Evolutionary conservation across 495 filamentous ascomycete genomes (phyloP).

Genomic region (Amphirosellinia nigrospora): DNA sequence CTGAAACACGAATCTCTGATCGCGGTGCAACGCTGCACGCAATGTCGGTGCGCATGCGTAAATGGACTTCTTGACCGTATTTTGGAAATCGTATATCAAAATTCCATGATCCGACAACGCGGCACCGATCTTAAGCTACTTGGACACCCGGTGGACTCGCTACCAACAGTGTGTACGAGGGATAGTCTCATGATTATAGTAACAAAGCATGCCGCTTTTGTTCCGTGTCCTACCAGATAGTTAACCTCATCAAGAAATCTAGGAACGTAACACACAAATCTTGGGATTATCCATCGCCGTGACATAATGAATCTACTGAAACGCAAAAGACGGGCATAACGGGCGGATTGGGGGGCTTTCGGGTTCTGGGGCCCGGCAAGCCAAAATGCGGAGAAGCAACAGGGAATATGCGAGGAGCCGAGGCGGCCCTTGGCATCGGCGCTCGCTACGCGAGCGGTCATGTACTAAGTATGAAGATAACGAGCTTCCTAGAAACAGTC

Average conservation of each 20-base stretch:
- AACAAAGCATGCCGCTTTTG: background rate
- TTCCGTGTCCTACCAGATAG: background rate
- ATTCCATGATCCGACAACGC: background rate
- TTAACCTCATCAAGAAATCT: background rate
- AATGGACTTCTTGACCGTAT: background rate
- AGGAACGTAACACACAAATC: background rate
- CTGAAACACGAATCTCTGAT: background rate
- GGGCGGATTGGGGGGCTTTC: background rate
- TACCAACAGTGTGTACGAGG: too few relatives aligned
- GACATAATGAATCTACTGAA: background rate
- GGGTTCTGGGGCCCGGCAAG: background rate
- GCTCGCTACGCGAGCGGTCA: background rate
- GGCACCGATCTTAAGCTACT: constrained; percentile 10
- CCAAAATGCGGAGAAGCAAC: constrained; percentile 11
- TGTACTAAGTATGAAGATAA: background rate
- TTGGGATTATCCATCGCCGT: background rate
- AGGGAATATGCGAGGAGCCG: constrained; percentile 11
- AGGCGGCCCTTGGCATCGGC: background rate
- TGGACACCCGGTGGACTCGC: background rate
- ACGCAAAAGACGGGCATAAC: background rate
- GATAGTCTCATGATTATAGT: too few relatives aligned
- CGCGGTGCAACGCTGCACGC: background rate
- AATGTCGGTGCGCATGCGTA: background rate
- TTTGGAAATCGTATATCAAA: background rate
- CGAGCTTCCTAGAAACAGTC: background rate